These are phyloP conservation scores for Oryza australiensis DNA, from an alignment of 176 grass and related monocot genomes.

Conservation along the genomic window DNA sequence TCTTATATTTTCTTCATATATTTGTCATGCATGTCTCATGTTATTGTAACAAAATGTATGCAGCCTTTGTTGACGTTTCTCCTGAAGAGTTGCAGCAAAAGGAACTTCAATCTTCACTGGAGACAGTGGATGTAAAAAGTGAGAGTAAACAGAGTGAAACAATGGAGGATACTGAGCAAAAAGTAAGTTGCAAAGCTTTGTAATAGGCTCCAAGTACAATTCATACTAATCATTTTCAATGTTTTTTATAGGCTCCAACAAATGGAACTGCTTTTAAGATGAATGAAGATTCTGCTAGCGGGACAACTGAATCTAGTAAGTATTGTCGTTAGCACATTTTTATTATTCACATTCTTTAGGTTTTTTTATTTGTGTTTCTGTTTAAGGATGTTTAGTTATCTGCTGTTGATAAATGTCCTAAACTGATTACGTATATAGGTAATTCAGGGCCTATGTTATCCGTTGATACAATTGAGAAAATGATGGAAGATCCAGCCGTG, in stretches of 20 bases:
- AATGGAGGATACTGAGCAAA: conserved; percentile 45
- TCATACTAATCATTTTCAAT: conserved; percentile 21
- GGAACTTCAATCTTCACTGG: conserved; percentile 56
- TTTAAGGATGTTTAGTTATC: conserved; percentile 30
- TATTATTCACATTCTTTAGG: background rate
- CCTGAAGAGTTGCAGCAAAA: conserved; percentile 75
- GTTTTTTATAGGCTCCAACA: conserved; percentile 54
- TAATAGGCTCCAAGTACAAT: conserved; percentile 21
- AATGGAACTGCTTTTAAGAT: conserved; percentile 80
- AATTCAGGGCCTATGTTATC: conserved; percentile 62
- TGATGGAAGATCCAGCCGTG: conserved; percentile 98
- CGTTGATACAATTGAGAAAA: conserved; percentile 91
- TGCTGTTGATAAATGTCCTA: conserved; percentile 3
- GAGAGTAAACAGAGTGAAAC: conserved; percentile 47
- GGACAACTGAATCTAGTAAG: conserved; percentile 69
- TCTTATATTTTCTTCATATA: conserved; percentile 20
- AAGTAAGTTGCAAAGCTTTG: conserved; percentile 45
- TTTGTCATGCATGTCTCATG: conserved; percentile 30
- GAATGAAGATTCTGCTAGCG: conserved; percentile 45
- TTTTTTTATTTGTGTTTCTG: conserved; percentile 25
- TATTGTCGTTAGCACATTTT: background rate
- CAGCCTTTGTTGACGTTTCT: conserved; percentile 98
- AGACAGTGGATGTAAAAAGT: conserved; percentile 50
- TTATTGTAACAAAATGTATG: conserved; percentile 29
- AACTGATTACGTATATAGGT: conserved; percentile 47